These are phyloP conservation scores for Spathaspora arborariae DNA, from an alignment of 805 yeast species.

Conservation along the genomic window DNA sequence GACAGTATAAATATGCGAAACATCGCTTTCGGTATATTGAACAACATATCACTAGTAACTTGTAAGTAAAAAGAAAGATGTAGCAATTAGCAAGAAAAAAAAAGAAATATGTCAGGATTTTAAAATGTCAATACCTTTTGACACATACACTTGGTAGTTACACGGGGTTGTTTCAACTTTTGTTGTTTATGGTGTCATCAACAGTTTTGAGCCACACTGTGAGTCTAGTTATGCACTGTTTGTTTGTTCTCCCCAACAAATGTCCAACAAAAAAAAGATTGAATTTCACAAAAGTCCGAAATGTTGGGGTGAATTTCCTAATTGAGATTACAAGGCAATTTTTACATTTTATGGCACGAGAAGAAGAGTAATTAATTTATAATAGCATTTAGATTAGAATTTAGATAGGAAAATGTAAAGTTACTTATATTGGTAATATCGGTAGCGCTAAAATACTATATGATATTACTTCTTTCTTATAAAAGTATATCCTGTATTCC, in stretches of 20 bases:
- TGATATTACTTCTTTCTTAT: conserved; percentile 31
- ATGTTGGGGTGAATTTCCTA: not conserved
- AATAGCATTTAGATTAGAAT: too few species aligned
- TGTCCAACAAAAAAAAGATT: not conserved
- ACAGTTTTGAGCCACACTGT: not conserved
- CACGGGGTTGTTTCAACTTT: not conserved
- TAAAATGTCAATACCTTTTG: not conserved
- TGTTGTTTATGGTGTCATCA: not conserved
- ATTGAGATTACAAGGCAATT: too few species aligned
- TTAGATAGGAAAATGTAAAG: too few species aligned
- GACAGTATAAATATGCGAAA: conserved; percentile 19
- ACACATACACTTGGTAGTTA: not conserved
- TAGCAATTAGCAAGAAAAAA: not conserved
- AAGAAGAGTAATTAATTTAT: too few species aligned
- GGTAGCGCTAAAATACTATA: too few species aligned
- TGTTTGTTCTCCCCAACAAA: not conserved
- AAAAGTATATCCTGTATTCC: conserved; percentile 51
- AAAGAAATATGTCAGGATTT: not conserved
- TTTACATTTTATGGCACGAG: too few species aligned
- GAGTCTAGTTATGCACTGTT: too few species aligned
- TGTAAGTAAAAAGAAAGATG: not conserved
- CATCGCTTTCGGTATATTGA: conserved; percentile 8
- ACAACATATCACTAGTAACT: not conserved
- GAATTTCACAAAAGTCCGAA: not conserved
- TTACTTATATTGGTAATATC: too few species aligned